Conservation (phyloP, 257 asterid species). For the Nicotiana otophora region DNA sequence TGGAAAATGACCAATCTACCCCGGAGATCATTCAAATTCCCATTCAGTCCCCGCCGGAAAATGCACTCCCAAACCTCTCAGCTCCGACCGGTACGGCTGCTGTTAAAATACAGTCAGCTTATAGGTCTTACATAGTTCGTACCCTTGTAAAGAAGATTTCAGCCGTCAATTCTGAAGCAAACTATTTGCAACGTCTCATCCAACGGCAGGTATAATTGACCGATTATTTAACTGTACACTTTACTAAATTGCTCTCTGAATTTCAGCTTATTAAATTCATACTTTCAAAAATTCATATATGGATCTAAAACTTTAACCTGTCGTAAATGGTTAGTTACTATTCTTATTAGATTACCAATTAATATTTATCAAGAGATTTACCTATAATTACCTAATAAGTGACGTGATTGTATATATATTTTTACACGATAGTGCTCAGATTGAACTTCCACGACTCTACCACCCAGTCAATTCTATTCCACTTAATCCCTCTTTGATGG, state of each 20-base stretch:
- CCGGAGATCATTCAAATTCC: slow-evolving; percentile 36
- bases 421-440: too few species aligned
- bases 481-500: too few species aligned
- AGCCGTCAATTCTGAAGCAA: slow-evolving; percentile 70
- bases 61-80: slow-evolving; percentile 4
- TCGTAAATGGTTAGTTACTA: too few species aligned
- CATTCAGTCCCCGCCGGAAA: slow-evolving; percentile 19
- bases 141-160: slow-evolving; percentile 55
- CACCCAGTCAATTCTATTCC: too few species aligned
- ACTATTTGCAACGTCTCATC: slow-evolving; percentile 60
- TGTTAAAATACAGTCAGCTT: slow-evolving; percentile 63
- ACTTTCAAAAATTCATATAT: too few species aligned
- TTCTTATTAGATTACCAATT: too few species aligned
- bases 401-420: too few species aligned
- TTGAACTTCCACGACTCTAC: not conserved
- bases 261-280: not conserved
- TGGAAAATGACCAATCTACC: slow-evolving; percentile 33
- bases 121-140: slow-evolving; percentile 60
- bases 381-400: too few species aligned
- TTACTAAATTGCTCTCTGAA: not conserved
- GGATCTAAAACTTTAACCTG: too few species aligned
- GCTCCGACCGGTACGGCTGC: slow-evolving; percentile 37
- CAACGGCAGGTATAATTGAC: slow-evolving; percentile 59
- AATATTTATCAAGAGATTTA: too few species aligned
- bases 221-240: slow-evolving; percentile 5